Evolutionary conservation across 495 filamentous ascomycete species (phyloP).

Genomic region (Aspergillus hancockii): DNA sequence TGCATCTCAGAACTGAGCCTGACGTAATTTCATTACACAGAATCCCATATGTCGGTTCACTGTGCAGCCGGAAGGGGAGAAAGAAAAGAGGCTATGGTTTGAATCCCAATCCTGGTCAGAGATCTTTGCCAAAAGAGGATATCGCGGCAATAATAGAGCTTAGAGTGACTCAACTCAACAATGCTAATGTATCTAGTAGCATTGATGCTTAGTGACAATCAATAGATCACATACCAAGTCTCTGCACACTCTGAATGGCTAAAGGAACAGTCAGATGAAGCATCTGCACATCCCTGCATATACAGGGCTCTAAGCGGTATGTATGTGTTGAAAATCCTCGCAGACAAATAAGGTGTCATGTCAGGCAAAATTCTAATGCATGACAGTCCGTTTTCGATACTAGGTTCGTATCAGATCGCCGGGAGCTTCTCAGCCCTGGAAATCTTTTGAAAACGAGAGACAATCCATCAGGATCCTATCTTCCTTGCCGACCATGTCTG

Average conservation of each 20-base stretch:
- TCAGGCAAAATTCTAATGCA: not conserved
- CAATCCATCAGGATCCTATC: not conserved
- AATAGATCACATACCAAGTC: not conserved
- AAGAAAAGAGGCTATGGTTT: constrained; percentile 5
- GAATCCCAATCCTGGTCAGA: constrained; percentile 3
- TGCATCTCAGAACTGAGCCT: not conserved
- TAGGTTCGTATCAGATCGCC: not conserved
- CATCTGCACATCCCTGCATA: not conserved
- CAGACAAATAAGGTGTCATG: constrained; percentile 6
- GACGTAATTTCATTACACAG: constrained; percentile 2
- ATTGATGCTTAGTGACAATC: not conserved
- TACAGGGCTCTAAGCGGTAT: constrained; percentile 2
- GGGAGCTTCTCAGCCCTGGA: not conserved
- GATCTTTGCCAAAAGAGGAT: not conserved
- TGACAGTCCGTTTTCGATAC: not conserved
- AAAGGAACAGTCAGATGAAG: not conserved
- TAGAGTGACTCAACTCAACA: not conserved
- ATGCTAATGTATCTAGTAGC: not conserved
- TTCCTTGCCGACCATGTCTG: not conserved
- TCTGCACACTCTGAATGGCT: not conserved
- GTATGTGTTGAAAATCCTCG: constrained; percentile 3
- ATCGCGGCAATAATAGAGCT: not conserved
- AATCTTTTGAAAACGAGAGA: not conserved
- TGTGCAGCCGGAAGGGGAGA: not conserved
- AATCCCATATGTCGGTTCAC: not conserved